Conservation (phyloP, 2,329 filamentous ascomycete genomes). For the Xylaria sp. region DNA sequence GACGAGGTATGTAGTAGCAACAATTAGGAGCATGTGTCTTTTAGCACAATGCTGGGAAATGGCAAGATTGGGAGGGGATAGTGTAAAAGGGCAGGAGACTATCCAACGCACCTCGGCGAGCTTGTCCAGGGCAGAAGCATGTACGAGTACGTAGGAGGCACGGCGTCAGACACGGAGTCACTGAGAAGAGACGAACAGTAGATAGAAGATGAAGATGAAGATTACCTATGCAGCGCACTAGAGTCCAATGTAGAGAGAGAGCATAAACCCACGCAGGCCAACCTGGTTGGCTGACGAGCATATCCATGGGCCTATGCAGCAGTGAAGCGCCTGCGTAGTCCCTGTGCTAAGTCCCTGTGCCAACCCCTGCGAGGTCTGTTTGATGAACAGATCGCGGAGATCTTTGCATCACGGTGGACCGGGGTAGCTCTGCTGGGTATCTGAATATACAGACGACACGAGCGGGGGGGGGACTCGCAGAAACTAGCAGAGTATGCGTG, state of each 20-base stretch:
- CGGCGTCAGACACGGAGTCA: not conserved
- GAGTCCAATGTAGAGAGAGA: not conserved
- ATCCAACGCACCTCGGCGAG: slow-evolving; percentile 17
- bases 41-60: not conserved
- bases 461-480: slow-evolving; percentile 10
- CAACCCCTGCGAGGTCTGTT: not conserved
- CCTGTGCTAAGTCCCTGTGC: not conserved
- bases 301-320: not conserved
- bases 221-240: not conserved
- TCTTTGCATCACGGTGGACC: slow-evolving; percentile 26
- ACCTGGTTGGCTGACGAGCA: not conserved
- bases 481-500: slow-evolving; percentile 14
- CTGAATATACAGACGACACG: not conserved
- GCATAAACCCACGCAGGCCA: slow-evolving; percentile 1
- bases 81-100: slow-evolving; percentile 10
- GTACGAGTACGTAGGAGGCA: slow-evolving; percentile 3
- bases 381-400: slow-evolving; percentile 17
- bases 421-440: slow-evolving; percentile 12
- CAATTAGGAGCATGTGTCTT: not conserved
- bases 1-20: slow-evolving; percentile 6
- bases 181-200: not conserved
- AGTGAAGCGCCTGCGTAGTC: not conserved
- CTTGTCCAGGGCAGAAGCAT: slow-evolving; percentile 10
- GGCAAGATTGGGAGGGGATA: not conserved
- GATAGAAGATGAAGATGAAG: not conserved